phyloP scores from a whole-genome alignment of 257 asterid genomes.

The Solanum appendiculatum region DNA sequence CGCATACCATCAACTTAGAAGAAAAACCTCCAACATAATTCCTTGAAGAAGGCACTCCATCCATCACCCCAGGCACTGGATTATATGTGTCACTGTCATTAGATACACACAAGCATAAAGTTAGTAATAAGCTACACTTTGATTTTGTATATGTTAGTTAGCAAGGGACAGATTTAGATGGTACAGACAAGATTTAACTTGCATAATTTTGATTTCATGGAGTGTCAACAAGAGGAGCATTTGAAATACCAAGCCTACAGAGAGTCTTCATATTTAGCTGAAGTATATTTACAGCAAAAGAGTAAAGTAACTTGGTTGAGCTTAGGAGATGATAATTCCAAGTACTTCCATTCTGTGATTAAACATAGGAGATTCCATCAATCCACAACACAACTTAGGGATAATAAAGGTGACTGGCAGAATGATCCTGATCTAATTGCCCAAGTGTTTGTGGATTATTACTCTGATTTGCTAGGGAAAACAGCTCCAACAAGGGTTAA shows the following conservation, averaged over 20 bases:
- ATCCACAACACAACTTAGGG: background rate
- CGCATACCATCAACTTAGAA: slow-evolving; percentile 74
- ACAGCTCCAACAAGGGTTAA: background rate
- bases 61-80: slow-evolving; percentile 99
- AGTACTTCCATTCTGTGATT: background rate
- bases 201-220: background rate
- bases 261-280: background rate
- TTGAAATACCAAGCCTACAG: background rate
- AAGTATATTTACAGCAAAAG: background rate
- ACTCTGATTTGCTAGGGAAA: background rate
- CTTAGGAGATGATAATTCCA: background rate
- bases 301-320: background rate
- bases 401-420: background rate
- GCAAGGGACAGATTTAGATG: background rate
- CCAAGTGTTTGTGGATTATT: background rate
- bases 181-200: background rate
- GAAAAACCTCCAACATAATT: slow-evolving; percentile 83
- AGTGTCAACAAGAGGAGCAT: background rate
- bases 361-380: background rate
- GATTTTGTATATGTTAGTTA: background rate
- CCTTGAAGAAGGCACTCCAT: slow-evolving; percentile 88
- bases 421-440: background rate
- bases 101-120: background rate
- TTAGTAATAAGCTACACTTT: background rate
- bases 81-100: slow-evolving; percentile 68